Percentiles rank a stretch among this genome's conserved stretches.
These are phyloP conservation scores for Choiromyces venosus DNA, from an alignment of 495 filamentous ascomycete genomes.

Conservation along the genomic window DNA sequence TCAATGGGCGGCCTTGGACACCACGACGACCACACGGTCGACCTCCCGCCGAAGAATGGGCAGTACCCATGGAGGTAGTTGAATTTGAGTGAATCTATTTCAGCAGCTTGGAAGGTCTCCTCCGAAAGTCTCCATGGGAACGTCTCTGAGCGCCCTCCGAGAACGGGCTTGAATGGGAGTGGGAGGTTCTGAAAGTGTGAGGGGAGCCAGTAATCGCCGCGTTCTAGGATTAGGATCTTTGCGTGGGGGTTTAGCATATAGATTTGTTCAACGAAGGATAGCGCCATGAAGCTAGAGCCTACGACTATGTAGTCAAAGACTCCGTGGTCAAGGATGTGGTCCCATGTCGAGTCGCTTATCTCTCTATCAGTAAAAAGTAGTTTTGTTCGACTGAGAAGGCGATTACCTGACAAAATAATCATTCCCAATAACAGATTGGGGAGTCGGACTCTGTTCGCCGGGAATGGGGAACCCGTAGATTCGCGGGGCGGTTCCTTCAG, in stretches of 20 bases:
- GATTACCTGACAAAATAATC: too few species aligned
- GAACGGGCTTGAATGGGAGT: conserved; percentile 9
- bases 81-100: too few species aligned
- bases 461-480: too few species aligned
- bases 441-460: too few species aligned
- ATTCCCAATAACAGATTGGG: too few species aligned
- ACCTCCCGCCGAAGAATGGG: conserved; percentile 13
- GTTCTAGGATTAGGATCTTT: background rate
- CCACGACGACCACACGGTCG: conserved; percentile 11
- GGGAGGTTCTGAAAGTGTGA: conserved; percentile 16
- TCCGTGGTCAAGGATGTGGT: background rate
- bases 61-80: conserved; percentile 6
- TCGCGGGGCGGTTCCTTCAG: too few species aligned
- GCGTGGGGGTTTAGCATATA: background rate
- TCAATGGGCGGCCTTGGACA: background rate
- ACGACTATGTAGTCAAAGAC: conserved; percentile 12
- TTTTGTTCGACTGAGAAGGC: too few species aligned
- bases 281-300: conserved; percentile 8
- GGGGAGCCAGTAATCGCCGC: conserved; percentile 5
- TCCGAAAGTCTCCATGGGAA: conserved; percentile 9
- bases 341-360: background rate
- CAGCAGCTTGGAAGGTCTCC: background rate
- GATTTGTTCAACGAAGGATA: conserved; percentile 11
- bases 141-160: conserved; percentile 9
- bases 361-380: too few species aligned